Percentiles rank a stretch among this genome's conserved stretches.
Evolutionary conservation across 148 eudicot genomes (phyloP).

Genomic region (Rhododendron henanense): DNA sequence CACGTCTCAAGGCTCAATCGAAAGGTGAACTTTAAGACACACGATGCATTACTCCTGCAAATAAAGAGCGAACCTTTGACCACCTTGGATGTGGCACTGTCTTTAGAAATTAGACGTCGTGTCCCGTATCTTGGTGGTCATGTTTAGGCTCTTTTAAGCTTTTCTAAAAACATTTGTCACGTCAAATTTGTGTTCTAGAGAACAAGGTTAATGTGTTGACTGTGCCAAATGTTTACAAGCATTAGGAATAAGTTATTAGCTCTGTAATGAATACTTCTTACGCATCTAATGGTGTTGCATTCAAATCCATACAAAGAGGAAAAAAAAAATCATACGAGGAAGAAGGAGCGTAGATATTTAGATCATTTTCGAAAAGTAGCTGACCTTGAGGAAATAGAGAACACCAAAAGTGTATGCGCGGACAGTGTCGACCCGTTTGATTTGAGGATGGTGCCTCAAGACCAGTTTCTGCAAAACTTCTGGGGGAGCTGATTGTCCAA

Average conservation of each 20-base stretch:
- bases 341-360: neutral
- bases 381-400: slow-evolving; percentile 73
- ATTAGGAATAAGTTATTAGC: neutral
- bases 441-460: slow-evolving; percentile 44
- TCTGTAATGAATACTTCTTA: neutral
- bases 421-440: slow-evolving; percentile 68
- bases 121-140: too few relatives aligned
- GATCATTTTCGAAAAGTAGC: neutral
- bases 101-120: too few relatives aligned
- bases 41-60: too few relatives aligned
- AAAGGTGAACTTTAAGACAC: too few relatives aligned
- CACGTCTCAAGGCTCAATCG: too few relatives aligned
- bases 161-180: neutral
- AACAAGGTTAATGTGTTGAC: neutral
- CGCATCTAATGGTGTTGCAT: neutral
- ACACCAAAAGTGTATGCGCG: slow-evolving; percentile 81
- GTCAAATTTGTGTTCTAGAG: neutral
- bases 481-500: slow-evolving; percentile 77
- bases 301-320: neutral
- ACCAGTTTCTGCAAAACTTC: slow-evolving; percentile 69
- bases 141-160: too few relatives aligned
- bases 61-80: too few relatives aligned
- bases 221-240: neutral
- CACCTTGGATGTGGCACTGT: too few relatives aligned
- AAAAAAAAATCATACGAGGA: neutral